phyloP scores from a whole-genome alignment of 441 rosid genomes.

The Gossypium davidsonii region DNA sequence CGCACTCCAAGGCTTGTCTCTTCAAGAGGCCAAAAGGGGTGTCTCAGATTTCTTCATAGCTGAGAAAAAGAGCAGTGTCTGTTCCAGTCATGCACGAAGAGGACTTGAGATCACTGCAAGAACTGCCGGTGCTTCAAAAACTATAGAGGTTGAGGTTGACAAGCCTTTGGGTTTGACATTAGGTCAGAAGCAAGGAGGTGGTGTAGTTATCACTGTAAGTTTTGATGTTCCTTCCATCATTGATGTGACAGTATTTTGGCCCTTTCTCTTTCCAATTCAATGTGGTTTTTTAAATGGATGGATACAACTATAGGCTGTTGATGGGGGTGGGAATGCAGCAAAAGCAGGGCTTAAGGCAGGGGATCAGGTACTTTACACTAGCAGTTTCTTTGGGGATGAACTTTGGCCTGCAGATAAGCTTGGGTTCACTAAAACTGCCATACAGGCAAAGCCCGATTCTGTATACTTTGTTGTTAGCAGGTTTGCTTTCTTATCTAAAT shows the following conservation, averaged over 20 bases:
- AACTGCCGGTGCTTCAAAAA: slow-evolving; percentile 67
- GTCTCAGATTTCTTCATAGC: slow-evolving; percentile 37
- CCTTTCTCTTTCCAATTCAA: background rate
- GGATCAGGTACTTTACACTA: slow-evolving; percentile 88
- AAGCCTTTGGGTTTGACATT: slow-evolving; percentile 87
- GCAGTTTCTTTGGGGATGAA: slow-evolving; percentile 97
- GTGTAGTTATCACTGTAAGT: slow-evolving; percentile 82
- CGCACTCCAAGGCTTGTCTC: slow-evolving; percentile 54
- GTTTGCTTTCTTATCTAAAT: slow-evolving; percentile 23
- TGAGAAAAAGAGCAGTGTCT: slow-evolving; percentile 16
- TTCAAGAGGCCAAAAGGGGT: slow-evolving; percentile 48
- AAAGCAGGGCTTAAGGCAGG: slow-evolving; percentile 84
- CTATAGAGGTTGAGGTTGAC: slow-evolving; percentile 85
- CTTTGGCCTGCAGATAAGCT: slow-evolving; percentile 98
- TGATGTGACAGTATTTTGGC: background rate
- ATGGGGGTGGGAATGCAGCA: slow-evolving; percentile 91
- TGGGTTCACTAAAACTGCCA: slow-evolving; percentile 92
- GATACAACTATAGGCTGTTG: slow-evolving; percentile 50
- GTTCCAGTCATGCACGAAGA: slow-evolving; percentile 21
- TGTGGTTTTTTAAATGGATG: background rate
- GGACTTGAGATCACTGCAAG: slow-evolving; percentile 54
- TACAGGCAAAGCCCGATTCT: slow-evolving; percentile 94
- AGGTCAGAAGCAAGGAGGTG: slow-evolving; percentile 85
- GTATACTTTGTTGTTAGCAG: slow-evolving; percentile 89
- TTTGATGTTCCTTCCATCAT: background rate